A percentile compares a stretch with the other conserved stretches of the same genome.
These are phyloP conservation scores for Cicer arietinum DNA, from an alignment of 306 rosid species.

Conservation along the genomic window DNA sequence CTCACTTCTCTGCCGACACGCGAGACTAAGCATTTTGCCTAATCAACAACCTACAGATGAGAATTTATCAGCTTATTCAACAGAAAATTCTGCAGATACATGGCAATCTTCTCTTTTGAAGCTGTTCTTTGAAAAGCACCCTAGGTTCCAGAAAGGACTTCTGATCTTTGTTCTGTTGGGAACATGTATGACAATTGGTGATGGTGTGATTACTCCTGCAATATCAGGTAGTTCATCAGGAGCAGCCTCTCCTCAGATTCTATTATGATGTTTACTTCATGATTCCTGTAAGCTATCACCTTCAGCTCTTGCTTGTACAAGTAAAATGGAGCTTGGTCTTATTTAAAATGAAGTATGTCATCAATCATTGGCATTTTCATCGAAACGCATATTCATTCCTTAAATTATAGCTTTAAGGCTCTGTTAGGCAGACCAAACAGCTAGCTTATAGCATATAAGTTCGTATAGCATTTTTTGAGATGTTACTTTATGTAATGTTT, in stretches of 20 bases:
- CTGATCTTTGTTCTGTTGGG: constrained; percentile 75
- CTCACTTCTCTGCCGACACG: constrained; percentile 78
- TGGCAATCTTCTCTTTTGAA: constrained; percentile 47
- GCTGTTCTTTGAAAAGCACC: constrained; percentile 59
- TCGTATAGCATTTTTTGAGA: too few relatives aligned
- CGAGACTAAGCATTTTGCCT: constrained; percentile 68
- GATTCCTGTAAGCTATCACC: constrained; percentile 47
- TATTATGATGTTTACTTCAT: constrained; percentile 45
- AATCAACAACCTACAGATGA: constrained; percentile 74
- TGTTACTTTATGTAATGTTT: too few relatives aligned
- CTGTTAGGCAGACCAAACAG: too few relatives aligned
- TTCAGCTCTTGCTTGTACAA: constrained; percentile 31
- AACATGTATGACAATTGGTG: constrained; percentile 79
- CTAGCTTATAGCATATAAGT: too few relatives aligned
- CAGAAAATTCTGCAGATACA: constrained; percentile 45
- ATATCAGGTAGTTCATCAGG: constrained; percentile 70
- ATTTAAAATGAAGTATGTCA: constrained; percentile 10
- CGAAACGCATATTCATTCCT: background rate
- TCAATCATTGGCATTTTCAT: constrained; percentile 28
- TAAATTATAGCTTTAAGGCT: background rate
- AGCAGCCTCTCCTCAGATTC: constrained; percentile 42
- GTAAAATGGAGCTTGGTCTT: constrained; percentile 2
- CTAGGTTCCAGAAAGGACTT: constrained; percentile 57
- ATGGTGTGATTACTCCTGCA: constrained; percentile 85
- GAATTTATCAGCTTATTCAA: constrained; percentile 42